Base-by-base conservation (phyloP, 176 grass and related monocot species). In the Zoysia pacifica region DNA sequence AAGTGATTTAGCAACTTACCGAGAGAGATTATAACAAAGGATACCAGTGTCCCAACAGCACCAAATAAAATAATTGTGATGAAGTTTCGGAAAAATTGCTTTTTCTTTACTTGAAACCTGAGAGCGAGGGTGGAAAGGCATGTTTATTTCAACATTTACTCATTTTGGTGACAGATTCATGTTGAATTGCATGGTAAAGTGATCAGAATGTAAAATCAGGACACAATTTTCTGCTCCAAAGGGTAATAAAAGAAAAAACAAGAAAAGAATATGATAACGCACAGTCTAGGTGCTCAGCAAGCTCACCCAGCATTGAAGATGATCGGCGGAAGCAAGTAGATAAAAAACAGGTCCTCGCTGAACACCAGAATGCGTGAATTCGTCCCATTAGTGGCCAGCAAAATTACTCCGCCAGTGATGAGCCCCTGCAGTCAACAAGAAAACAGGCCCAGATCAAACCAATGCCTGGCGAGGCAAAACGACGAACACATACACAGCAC, bases 91-190 rank as follows among this genome's bases (percentile, higher is more conserved):
- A 94, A 97, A 82, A 97, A 97, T 75, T 92, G 91, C 62, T 97
- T 97, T 89, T 97, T 97, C 82, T 97, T 97, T 84, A 97, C 94
- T 88, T 92, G 94, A 85, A 97, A 97, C 83, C 94, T 94, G 87
- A 48, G 55, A 78, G n/a, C 54, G 72, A 45, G 35, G 82, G 49
- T 69, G 51, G 6, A 72, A 66, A 56, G 10, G 37, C 46, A 71
- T 62, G 38, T 47, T 12, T n/a, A 39, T 71, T 43, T 6, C 14
- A 28, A 77, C 12, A 20, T 11, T 11, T 2, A 43, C 20, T 41
- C 35, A 62, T 40, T 69, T 49, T 36, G 2, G 47, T 53, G 52
- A 54, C 37, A 28, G 48, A 39, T 4, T 79, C 59, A 42, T 41
- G 5, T 11, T 65, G 40, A 2, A 51, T 8, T 83, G 37, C 6